These are phyloP conservation scores for Ambrosiella xylebori DNA, from an alignment of 2,329 filamentous ascomycete genomes.

Conservation along the genomic window DNA sequence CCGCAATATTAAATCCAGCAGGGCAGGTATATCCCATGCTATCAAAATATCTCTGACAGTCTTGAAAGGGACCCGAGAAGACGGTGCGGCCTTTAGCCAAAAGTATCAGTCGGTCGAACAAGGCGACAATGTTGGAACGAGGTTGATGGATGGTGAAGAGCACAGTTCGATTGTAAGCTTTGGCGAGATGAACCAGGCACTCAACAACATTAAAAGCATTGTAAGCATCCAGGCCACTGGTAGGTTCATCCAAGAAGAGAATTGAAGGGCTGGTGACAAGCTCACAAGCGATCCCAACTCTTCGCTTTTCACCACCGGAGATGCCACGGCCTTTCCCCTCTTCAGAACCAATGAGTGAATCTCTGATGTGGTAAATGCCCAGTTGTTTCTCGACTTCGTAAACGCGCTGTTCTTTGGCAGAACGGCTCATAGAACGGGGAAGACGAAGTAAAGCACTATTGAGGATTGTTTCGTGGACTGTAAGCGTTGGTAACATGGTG, in stretches of 20 bases:
- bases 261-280: slow-evolving; percentile 95
- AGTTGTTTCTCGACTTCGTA: slow-evolving; percentile 90
- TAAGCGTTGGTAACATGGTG: slow-evolving; percentile 86
- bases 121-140: slow-evolving; percentile 89
- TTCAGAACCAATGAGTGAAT: slow-evolving; percentile 90
- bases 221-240: slow-evolving; percentile 85
- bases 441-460: slow-evolving; percentile 83
- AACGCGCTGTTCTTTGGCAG: slow-evolving; percentile 79
- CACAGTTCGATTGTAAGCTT: slow-evolving; percentile 91
- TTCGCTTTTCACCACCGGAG: slow-evolving; percentile 88
- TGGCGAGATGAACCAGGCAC: slow-evolving; percentile 83
- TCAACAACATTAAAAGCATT: slow-evolving; percentile 98
- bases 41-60: slow-evolving; percentile 87
- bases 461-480: slow-evolving; percentile 92
- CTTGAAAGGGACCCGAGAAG: slow-evolving; percentile 77
- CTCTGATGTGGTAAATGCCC: slow-evolving; percentile 82
- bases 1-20: slow-evolving; percentile 94
- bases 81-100: slow-evolving; percentile 79
- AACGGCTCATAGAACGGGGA: slow-evolving; percentile 75
- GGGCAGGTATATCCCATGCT: slow-evolving; percentile 82
- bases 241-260: slow-evolving; percentile 91
- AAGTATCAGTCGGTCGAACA: slow-evolving; percentile 88
- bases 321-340: slow-evolving; percentile 89
- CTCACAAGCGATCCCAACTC: slow-evolving; percentile 94
- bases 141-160: slow-evolving; percentile 98